These are phyloP conservation scores for Suillus paluster DNA, from an alignment of 768 basidiomycete genomes.

Conservation along the genomic window DNA sequence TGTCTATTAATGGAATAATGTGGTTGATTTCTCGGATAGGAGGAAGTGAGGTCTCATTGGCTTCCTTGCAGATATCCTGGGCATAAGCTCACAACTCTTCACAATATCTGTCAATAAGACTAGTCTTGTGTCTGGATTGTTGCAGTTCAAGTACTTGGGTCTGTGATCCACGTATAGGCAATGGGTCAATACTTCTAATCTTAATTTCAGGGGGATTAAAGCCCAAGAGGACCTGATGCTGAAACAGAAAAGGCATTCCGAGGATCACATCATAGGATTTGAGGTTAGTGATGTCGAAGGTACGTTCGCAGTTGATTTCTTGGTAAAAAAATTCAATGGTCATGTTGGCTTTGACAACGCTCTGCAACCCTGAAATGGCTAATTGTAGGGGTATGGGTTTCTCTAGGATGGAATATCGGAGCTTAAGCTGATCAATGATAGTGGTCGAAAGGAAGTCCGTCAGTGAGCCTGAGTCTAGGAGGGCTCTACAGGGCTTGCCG, in stretches of 20 bases:
- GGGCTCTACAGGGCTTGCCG: conserved; percentile 24
- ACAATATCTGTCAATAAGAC: no score
- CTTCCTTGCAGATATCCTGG: neutral
- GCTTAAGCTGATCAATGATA: conserved; percentile 32
- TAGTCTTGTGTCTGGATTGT: conserved; percentile 3
- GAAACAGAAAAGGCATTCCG: no score
- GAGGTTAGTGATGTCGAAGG: no score
- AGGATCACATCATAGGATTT: no score
- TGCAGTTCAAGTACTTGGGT: neutral
- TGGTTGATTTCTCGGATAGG: conserved; percentile 37
- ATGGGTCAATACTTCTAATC: no score
- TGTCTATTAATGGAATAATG: conserved; percentile 37
- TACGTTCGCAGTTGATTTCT: no score
- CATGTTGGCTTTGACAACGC: no score
- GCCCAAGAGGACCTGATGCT: no score
- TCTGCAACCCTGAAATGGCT: conserved; percentile 34
- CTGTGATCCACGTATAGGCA: conserved; percentile 22
- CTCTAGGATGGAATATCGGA: conserved; percentile 16
- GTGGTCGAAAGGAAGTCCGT: no score
- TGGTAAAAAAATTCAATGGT: no score
- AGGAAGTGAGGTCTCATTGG: neutral
- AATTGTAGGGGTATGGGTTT: conserved; percentile 37
- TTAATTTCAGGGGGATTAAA: no score
- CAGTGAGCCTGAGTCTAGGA: conserved; percentile 34
- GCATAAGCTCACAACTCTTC: conserved; percentile 14